These are phyloP conservation scores for Anthracocystis walkeri DNA, from an alignment of 1,284 basidiomycete genomes.

Conservation along the genomic window DNA sequence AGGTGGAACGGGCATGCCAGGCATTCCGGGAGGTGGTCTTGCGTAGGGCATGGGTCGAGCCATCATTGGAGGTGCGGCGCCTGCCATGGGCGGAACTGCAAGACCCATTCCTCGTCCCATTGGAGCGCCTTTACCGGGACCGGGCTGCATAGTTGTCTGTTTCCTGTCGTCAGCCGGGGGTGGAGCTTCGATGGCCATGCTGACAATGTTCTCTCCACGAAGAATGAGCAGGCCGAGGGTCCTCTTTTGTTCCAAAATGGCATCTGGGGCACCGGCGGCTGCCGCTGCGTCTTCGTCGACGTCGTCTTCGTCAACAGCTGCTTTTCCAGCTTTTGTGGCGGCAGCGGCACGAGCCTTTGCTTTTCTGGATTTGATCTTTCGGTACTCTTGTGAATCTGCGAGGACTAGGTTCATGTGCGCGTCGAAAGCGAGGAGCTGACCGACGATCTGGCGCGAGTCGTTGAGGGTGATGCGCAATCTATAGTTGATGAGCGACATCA, in stretches of 20 bases:
- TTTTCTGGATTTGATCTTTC: constrained; percentile 64
- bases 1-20: constrained; percentile 74
- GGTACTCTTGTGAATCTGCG: constrained; percentile 76
- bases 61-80: constrained; percentile 72
- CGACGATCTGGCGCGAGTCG: constrained; percentile 93
- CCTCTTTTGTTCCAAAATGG: constrained; percentile 92
- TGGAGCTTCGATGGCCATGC: constrained; percentile 92
- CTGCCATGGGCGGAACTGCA: constrained; percentile 77
- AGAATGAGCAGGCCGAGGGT: constrained; percentile 94
- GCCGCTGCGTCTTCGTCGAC: constrained; percentile 57
- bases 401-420: constrained; percentile 99
- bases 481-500: constrained; percentile 98
- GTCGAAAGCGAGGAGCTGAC: constrained; percentile 99
- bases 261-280: constrained; percentile 23
- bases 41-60: constrained; percentile 50
- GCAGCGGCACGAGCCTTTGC: constrained; percentile 41
- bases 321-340: constrained; percentile 45
- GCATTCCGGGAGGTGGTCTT: constrained; percentile 75
- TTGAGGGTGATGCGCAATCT: constrained; percentile 96
- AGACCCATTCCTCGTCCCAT: constrained; percentile 97
- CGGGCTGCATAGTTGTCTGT: constrained; percentile 87
- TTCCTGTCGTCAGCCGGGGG: constrained; percentile 91
- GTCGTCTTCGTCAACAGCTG: constrained; percentile 49
- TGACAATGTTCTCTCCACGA: constrained; percentile 95
- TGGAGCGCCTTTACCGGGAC: constrained; percentile 92